Evolutionary conservation across 2,329 filamentous ascomycete genomes (phyloP).

Genomic region (Hymenoscyphus salicellus): DNA sequence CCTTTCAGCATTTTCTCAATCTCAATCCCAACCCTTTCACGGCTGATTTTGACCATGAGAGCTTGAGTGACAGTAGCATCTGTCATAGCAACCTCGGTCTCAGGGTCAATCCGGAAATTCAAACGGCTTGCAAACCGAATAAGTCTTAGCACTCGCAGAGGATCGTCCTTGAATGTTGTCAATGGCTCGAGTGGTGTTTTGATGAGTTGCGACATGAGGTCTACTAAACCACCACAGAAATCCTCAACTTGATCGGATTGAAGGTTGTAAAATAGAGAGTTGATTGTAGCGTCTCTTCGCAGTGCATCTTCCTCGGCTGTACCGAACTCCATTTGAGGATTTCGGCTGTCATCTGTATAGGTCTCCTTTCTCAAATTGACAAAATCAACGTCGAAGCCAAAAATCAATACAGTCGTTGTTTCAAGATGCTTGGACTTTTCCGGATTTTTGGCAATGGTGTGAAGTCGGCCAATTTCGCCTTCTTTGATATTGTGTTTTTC

Average conservation of each 20-base stretch:
- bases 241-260: slow-evolving; percentile 79
- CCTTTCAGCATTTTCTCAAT: slow-evolving; percentile 88
- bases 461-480: slow-evolving; percentile 65
- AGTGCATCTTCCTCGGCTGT: slow-evolving; percentile 86
- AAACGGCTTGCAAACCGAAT: slow-evolving; percentile 88
- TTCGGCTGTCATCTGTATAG: slow-evolving; percentile 83
- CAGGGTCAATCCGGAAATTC: slow-evolving; percentile 70
- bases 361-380: slow-evolving; percentile 93
- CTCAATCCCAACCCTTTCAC: slow-evolving; percentile 83
- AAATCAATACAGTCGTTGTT: slow-evolving; percentile 80
- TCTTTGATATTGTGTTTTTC: slow-evolving; percentile 59
- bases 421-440: slow-evolving; percentile 96
- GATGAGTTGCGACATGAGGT: slow-evolving; percentile 71
- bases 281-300: slow-evolving; percentile 87
- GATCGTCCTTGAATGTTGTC: slow-evolving; percentile 93
- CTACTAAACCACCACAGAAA: slow-evolving; percentile 73
- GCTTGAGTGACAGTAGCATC: slow-evolving; percentile 74
- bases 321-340: slow-evolving; percentile 90
- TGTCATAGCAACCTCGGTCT: slow-evolving; percentile 70
- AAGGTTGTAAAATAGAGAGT: slow-evolving; percentile 94
- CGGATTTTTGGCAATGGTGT: slow-evolving; percentile 88
- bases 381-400: slow-evolving; percentile 86
- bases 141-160: slow-evolving; percentile 78
- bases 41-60: slow-evolving; percentile 83
- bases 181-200: slow-evolving; percentile 82